Base-by-base conservation (phyloP, 2,329 filamentous ascomycete genomes). In the Sordariomycetes sp. region DNA sequence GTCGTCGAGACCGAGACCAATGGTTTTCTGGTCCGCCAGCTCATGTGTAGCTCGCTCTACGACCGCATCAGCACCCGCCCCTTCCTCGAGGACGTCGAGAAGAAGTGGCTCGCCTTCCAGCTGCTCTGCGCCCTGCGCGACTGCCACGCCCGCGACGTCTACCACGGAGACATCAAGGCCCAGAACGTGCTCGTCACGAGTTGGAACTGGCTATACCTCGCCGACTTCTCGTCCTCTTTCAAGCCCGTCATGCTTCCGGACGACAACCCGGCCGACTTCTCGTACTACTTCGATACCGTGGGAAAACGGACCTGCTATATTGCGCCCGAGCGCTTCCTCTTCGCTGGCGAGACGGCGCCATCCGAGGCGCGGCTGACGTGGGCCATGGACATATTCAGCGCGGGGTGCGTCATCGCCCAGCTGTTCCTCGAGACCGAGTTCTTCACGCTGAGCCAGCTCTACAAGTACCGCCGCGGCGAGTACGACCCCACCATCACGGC, bases 351-450 rank as follows among this genome's bases (percentile, higher is more conserved):
- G 63, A 80, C 83, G 22, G 79, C 84, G 7, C 81, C 86, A 54
- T 81, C 79, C 43, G 72, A 76, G 58, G 70, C 82, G 69, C 76
- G 83, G 74, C 73, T 85, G 66, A 85, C 80, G 4, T 97, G 93
- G 92, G 93, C 94, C 43, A 99, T 99, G 95, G 94, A 99, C 69
- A 87, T 99, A 40, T 99, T 99, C 75, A 97, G 94, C 70, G 88
- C 88, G 24, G 94, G 94, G 8, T 99, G 95, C 69, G 92, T 97
- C 46, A 96, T 99, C 66, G 94, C 94, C 1, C 94, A 99, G 70
- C 79, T 99, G 43, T 97, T 99, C 64, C 81, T 97, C 6, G 94
- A 99, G 72, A 82, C 91, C 0, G 92, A 95, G 10, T 93, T 97
- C n/a, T 97, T 99, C 72, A 96, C 86, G n/a, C 79, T 99, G 12